A percentile compares a stretch with the other conserved stretches of the same genome.
Evolutionary conservation across 148 eudicot species (phyloP).

Genomic region (Salicornia ramosissima): DNA sequence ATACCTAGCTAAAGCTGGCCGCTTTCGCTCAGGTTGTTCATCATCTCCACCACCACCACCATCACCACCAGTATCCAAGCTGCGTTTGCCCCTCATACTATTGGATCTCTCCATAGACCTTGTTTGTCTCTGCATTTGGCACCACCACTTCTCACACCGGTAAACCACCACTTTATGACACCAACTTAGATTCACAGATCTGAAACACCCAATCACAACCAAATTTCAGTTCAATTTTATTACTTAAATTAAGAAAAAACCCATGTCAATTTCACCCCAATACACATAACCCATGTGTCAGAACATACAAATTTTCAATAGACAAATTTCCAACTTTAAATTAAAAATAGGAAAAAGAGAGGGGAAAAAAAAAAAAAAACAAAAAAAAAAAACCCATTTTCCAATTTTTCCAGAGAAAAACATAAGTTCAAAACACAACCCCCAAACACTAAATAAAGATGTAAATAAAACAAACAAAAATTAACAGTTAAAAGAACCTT

Average conservation of each 20-base stretch:
- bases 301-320: slow-evolving; percentile 13
- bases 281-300: slow-evolving; percentile 18
- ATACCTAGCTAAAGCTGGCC: slow-evolving; percentile 80
- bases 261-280: slow-evolving; percentile 11
- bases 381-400: neutral
- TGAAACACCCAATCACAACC: slow-evolving; percentile 21
- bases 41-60: slow-evolving; percentile 40
- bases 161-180: slow-evolving; percentile 18
- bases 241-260: slow-evolving; percentile 1
- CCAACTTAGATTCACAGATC: slow-evolving; percentile 39
- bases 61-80: slow-evolving; percentile 42
- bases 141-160: slow-evolving; percentile 20
- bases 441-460: neutral
- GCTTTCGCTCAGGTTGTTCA: slow-evolving; percentile 62
- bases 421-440: neutral
- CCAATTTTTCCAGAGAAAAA: neutral
- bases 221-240: neutral
- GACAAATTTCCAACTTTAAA: neutral
- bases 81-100: slow-evolving; percentile 73
- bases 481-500: slow-evolving; percentile 18
- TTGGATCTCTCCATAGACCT: slow-evolving; percentile 68
- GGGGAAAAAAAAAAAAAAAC: neutral
- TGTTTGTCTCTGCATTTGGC: slow-evolving; percentile 54
- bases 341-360: no score
- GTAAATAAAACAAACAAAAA: neutral